A percentile compares a stretch with the other conserved stretches of the same genome.
Evolutionary conservation across 2,329 filamentous ascomycete genomes (phyloP).

Genomic region (Rutstroemia sp.): DNA sequence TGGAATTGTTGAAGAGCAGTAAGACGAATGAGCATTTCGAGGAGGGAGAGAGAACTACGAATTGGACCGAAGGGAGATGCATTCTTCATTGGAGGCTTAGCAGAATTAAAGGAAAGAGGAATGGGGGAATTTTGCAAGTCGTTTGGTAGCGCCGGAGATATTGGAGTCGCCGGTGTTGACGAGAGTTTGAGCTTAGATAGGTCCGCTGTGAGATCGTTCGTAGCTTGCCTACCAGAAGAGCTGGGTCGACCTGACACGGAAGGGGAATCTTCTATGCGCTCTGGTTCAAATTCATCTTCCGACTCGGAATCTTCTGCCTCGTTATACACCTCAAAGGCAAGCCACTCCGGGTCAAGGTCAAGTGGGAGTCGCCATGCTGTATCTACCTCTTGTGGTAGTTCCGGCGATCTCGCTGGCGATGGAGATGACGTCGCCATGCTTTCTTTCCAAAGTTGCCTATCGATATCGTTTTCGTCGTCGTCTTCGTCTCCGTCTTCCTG

Average conservation of each 20-base stretch:
- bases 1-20: constrained; percentile 68
- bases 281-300: constrained; percentile 36
- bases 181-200: constrained; percentile 22
- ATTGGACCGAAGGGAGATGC: constrained; percentile 40
- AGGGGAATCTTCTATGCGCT: constrained; percentile 20
- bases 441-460: constrained; percentile 26
- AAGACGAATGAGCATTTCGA: constrained; percentile 66
- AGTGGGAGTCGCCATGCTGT: constrained; percentile 47
- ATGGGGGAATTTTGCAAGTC: constrained; percentile 4
- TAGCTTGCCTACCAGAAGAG: constrained; percentile 13
- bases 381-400: constrained; percentile 5
- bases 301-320: constrained; percentile 47
- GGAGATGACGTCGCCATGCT: constrained; percentile 16
- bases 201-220: constrained; percentile 12
- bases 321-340: constrained; percentile 64
- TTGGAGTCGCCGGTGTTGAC: constrained; percentile 14
- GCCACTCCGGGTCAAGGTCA: constrained; percentile 65
- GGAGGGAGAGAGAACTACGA: constrained; percentile 60
- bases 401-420: constrained; percentile 6
- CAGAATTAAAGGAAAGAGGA: neutral
- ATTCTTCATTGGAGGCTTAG: neutral
- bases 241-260: constrained; percentile 19
- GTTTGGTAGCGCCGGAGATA: constrained; percentile 10
- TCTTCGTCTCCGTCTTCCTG: constrained; percentile 28
- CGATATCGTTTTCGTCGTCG: constrained; percentile 30